Conservation (phyloP, 345 rosid genomes). For the Eucalyptus microcorys region DNA sequence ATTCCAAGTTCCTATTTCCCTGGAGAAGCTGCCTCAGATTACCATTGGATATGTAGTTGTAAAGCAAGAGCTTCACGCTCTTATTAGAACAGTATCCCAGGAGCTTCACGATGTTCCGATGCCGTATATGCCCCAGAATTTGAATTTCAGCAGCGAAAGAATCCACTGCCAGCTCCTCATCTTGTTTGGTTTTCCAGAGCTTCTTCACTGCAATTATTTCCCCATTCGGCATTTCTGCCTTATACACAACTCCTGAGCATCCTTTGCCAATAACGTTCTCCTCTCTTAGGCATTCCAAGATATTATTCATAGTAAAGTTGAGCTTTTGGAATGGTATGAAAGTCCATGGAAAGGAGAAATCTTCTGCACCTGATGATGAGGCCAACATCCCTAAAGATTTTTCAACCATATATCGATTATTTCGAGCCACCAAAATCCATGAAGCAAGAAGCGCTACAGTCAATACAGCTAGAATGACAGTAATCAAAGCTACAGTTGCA, state of each 20-base stretch:
- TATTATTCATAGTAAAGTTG: slow-evolving; percentile 57
- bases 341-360: slow-evolving; percentile 92
- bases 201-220: slow-evolving; percentile 80
- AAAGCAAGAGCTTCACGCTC: slow-evolving; percentile 75
- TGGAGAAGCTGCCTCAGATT: slow-evolving; percentile 70
- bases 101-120: slow-evolving; percentile 79
- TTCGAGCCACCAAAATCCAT: slow-evolving; percentile 53
- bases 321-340: slow-evolving; percentile 92
- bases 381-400: slow-evolving; percentile 33
- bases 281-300: slow-evolving; percentile 59
- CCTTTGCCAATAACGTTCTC: slow-evolving; percentile 95
- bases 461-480: slow-evolving; percentile 48
- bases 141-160: slow-evolving; percentile 91
- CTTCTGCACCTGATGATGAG: slow-evolving; percentile 43
- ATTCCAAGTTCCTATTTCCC: slow-evolving; percentile 61
- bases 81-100: slow-evolving; percentile 83
- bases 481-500: slow-evolving; percentile 55
- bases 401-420: slow-evolving; percentile 36
- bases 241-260: slow-evolving; percentile 85
- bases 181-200: slow-evolving; percentile 67
- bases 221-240: slow-evolving; percentile 75
- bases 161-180: slow-evolving; percentile 49
- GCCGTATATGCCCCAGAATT: slow-evolving; percentile 84
- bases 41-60: slow-evolving; percentile 77
- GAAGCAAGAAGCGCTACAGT: slow-evolving; percentile 45